Percentiles rank a stretch among this genome's conserved stretches.
These are phyloP conservation scores for Sarocladium strictum DNA, from an alignment of 2,329 filamentous ascomycete species.

Conservation along the genomic window DNA sequence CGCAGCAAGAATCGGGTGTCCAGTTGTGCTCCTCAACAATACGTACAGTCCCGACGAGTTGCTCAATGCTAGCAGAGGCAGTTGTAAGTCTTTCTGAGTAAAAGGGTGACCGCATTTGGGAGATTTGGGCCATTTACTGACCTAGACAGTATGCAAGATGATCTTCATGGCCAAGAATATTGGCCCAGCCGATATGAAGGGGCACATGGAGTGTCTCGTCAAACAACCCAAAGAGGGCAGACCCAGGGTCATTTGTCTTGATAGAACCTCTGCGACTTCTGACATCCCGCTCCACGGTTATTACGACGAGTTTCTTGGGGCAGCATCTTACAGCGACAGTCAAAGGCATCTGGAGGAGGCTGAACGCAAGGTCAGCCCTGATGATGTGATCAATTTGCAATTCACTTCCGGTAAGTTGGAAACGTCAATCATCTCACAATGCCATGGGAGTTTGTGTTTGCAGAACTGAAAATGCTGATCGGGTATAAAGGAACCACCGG, in stretches of 20 bases:
- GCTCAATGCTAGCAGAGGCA: not conserved
- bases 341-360: not conserved
- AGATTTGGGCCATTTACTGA: no score
- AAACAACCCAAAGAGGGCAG: not conserved
- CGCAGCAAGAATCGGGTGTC: not conserved
- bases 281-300: no score
- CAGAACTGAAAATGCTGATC: no score
- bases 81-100: constrained; percentile 2
- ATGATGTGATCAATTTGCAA: constrained; percentile 2
- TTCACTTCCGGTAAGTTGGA: constrained; percentile 5
- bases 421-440: no score
- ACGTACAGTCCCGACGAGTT: not conserved
- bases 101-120: no score
- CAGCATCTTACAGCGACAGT: not conserved
- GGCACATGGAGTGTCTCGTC: not conserved
- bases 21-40: not conserved
- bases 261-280: not conserved
- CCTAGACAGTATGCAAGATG: not conserved
- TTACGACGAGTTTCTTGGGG: not conserved
- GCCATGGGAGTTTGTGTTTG: no score
- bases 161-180: not conserved
- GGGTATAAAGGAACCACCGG: no score
- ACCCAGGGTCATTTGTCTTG: not conserved
- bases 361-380: not conserved
- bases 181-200: not conserved